Conservation (phyloP, 768 basidiomycete genomes). For the Suillus bovinus region DNA sequence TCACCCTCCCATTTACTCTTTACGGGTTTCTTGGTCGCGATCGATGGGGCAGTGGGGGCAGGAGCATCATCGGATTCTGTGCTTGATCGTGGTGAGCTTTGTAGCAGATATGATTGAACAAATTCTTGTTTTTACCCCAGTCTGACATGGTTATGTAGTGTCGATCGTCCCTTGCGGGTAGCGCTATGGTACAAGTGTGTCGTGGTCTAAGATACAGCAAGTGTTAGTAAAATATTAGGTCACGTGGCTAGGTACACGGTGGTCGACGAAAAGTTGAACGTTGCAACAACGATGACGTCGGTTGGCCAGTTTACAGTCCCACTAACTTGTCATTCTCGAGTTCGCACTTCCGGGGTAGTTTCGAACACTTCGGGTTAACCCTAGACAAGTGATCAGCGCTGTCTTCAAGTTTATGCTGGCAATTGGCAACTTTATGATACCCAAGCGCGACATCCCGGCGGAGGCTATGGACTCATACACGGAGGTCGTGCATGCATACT, state of each 20-base stretch:
- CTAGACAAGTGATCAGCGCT: too few species aligned
- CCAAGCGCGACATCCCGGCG: too few species aligned
- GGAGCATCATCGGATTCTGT: constrained; percentile 42
- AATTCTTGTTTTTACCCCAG: constrained; percentile 40
- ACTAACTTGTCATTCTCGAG: too few species aligned
- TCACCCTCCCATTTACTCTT: constrained; percentile 88
- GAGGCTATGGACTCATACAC: too few species aligned
- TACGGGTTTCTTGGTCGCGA: constrained; percentile 24
- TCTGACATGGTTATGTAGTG: constrained; percentile 39
- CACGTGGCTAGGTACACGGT: neutral
- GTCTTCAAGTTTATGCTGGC: too few species aligned
- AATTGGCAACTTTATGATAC: too few species aligned
- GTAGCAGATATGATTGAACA: constrained; percentile 8
- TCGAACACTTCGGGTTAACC: too few species aligned
- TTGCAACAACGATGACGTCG: too few species aligned
- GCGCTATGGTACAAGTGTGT: constrained; percentile 5
- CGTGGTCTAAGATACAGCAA: constrained; percentile 2
- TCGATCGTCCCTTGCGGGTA: constrained; percentile 7
- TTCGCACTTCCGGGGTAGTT: too few species aligned
- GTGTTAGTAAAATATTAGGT: neutral
- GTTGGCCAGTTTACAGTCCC: too few species aligned
- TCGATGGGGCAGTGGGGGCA: constrained; percentile 24
- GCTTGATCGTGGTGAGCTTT: constrained; percentile 24
- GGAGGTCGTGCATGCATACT: too few species aligned
- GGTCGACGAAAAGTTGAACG: too few species aligned